A percentile compares a stretch with the other conserved stretches of the same genome.
Evolutionary conservation across 2,329 filamentous ascomycete genomes (phyloP).

Genomic region (Penicillium sp.): DNA sequence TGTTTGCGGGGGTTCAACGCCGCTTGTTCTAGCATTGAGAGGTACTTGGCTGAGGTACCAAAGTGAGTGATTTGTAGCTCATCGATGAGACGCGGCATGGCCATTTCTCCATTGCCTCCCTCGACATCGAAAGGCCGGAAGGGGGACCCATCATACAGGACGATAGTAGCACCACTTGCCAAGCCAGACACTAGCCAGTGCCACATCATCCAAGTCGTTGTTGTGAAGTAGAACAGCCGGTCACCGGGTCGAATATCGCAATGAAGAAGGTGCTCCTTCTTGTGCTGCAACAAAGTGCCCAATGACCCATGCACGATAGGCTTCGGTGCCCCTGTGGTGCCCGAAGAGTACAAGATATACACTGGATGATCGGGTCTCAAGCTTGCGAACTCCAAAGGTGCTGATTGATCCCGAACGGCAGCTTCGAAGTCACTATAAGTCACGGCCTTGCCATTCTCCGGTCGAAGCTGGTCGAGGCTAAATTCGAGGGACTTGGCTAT

Average conservation of each 20-base stretch:
- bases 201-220: constrained; percentile 99
- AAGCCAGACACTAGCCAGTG: constrained; percentile 91
- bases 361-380: constrained; percentile 83
- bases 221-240: constrained; percentile 89
- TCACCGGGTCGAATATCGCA: constrained; percentile 73
- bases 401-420: constrained; percentile 39
- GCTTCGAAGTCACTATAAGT: constrained; percentile 49
- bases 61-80: constrained; percentile 86
- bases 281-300: constrained; percentile 91
- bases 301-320: constrained; percentile 91
- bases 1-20: constrained; percentile 60
- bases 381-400: constrained; percentile 66
- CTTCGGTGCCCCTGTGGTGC: constrained; percentile 84
- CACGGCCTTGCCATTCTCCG: constrained; percentile 39
- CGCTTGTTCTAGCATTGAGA: constrained; percentile 85
- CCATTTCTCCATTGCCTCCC: constrained; percentile 67
- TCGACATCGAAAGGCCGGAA: constrained; percentile 67
- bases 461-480: constrained; percentile 35
- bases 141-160: constrained; percentile 90
- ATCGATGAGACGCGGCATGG: constrained; percentile 79
- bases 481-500: constrained; percentile 53
- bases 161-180: constrained; percentile 75
- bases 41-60: constrained; percentile 90
- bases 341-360: constrained; percentile 91
- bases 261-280: constrained; percentile 91